Percentiles rank a stretch among this genome's conserved stretches.
phyloP scores from a whole-genome alignment of 495 filamentous ascomycete genomes.

The Friedmanniomyces endolithicus region DNA sequence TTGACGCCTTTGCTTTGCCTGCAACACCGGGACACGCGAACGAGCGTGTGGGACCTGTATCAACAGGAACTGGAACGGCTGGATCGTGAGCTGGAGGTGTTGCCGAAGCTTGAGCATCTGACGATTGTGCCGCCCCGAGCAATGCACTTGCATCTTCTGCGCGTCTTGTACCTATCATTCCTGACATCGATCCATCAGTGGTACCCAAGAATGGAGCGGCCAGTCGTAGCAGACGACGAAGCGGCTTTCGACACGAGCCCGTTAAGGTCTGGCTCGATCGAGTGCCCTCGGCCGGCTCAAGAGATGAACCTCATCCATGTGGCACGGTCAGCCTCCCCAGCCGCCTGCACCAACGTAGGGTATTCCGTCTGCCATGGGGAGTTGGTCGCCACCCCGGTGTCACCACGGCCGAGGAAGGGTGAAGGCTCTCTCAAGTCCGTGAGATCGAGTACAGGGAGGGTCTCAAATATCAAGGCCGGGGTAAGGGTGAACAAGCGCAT shows the following conservation, averaged over 20 bases:
- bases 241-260: too few relatives aligned
- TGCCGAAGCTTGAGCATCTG: background rate
- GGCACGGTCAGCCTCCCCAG: too few relatives aligned
- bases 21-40: background rate
- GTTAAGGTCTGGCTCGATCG: too few relatives aligned
- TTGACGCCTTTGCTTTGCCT: conserved; percentile 7
- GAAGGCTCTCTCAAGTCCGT: background rate
- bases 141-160: background rate
- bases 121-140: background rate
- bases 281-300: too few relatives aligned
- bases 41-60: conserved; percentile 7
- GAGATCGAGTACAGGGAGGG: background rate
- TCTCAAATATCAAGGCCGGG: background rate
- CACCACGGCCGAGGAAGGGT: background rate
- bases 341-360: too few relatives aligned
- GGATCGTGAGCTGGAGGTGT: background rate
- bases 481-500: background rate
- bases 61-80: conserved; percentile 7
- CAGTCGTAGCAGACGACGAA: background rate
- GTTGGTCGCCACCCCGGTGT: too few relatives aligned
- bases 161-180: conserved; percentile 2
- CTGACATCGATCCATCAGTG: background rate
- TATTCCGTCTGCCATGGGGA: too few relatives aligned
- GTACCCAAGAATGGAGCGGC: background rate
- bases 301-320: too few relatives aligned